These are phyloP conservation scores for Aspergillus ostianus DNA, from an alignment of 495 filamentous ascomycete genomes.

Conservation along the genomic window DNA sequence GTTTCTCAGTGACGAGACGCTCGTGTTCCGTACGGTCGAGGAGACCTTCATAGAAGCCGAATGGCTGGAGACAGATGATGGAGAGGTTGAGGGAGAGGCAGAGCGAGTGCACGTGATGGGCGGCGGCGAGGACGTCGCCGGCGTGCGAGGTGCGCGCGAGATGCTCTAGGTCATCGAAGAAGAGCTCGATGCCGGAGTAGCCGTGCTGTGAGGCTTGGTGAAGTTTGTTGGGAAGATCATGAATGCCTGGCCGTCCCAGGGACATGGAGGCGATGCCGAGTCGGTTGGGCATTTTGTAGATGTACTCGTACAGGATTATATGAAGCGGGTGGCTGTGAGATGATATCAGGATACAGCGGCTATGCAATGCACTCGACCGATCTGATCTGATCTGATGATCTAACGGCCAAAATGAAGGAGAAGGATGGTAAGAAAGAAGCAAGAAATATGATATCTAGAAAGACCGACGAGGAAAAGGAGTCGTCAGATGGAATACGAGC, in stretches of 20 bases:
- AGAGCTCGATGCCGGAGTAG: constrained; percentile 72
- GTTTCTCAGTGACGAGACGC: constrained; percentile 55
- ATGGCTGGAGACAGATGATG: constrained; percentile 75
- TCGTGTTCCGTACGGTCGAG: constrained; percentile 60
- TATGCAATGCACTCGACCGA: not conserved
- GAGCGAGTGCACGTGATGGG: constrained; percentile 50
- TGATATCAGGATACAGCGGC: not conserved
- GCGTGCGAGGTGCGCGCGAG: constrained; percentile 56
- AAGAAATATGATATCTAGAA: not conserved
- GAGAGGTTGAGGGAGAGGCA: constrained; percentile 57
- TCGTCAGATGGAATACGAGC: not conserved
- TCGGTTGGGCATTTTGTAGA: constrained; percentile 36
- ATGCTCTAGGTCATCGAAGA: constrained; percentile 74
- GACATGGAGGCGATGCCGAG: constrained; percentile 69
- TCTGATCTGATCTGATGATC: too few species aligned
- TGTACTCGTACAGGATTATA: not conserved
- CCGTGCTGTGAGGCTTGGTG: constrained; percentile 62
- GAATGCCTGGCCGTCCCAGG: constrained; percentile 64
- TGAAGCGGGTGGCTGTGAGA: not conserved
- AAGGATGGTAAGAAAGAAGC: not conserved
- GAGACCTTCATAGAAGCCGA: constrained; percentile 76
- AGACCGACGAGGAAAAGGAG: not conserved
- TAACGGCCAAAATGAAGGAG: too few species aligned
- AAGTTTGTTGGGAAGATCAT: constrained; percentile 64
- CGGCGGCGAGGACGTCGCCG: constrained; percentile 56